phyloP scores from a whole-genome alignment of 1,284 basidiomycete species.

The Tremellales sp. region DNA sequence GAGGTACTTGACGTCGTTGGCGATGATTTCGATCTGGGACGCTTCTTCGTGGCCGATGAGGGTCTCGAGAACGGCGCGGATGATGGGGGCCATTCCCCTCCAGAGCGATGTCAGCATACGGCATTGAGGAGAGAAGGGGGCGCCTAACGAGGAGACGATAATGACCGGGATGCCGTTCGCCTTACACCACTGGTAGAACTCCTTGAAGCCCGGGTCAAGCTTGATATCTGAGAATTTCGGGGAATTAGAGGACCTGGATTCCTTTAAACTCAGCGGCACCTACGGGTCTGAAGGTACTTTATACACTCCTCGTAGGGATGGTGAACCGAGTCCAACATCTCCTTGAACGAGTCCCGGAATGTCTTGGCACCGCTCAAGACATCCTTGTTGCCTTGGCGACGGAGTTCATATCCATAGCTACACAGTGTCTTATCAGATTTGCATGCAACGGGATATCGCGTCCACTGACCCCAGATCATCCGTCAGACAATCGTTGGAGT shows the following conservation, averaged over 20 bases:
- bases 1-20: constrained; percentile 70
- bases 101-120: neutral
- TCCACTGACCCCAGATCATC: constrained; percentile 55
- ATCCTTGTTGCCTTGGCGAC: constrained; percentile 55
- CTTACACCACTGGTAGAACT: constrained; percentile 78
- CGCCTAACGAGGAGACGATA: constrained; percentile 76
- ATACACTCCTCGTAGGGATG: constrained; percentile 73
- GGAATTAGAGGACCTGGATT: no score
- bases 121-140: neutral
- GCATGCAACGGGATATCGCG: no score
- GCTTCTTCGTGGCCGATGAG: constrained; percentile 71
- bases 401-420: neutral
- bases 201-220: constrained; percentile 81
- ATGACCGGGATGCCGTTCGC: constrained; percentile 73
- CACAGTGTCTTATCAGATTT: constrained; percentile 12
- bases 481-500: constrained; percentile 72
- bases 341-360: constrained; percentile 74
- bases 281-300: constrained; percentile 60
- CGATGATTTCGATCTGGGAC: constrained; percentile 76
- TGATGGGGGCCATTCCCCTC: constrained; percentile 87
- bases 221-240: constrained; percentile 61
- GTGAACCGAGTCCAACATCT: constrained; percentile 73
- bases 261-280: no score
- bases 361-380: constrained; percentile 62
- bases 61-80: constrained; percentile 77